These are phyloP conservation scores for Phytophthora sp. DNA, from an alignment of 352 stramenopile genomes.

Conservation along the genomic window DNA sequence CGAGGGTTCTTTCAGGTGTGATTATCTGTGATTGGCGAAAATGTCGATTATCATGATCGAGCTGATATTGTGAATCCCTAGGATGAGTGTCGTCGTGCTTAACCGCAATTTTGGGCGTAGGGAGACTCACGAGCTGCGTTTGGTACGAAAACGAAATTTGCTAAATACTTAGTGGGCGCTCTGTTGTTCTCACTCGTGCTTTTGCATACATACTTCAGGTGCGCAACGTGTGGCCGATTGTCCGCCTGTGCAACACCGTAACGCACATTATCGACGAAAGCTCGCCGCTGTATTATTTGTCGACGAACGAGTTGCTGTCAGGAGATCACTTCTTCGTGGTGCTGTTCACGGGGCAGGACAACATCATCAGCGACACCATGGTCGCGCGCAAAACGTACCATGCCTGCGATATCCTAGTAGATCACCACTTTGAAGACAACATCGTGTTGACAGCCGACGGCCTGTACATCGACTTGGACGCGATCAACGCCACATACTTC, in stretches of 20 bases:
- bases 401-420: constrained; percentile 62
- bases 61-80: no score
- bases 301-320: constrained; percentile 52
- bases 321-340: constrained; percentile 61
- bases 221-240: constrained; percentile 69
- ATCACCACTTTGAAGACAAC: constrained; percentile 68
- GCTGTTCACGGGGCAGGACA: constrained; percentile 60
- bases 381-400: constrained; percentile 64
- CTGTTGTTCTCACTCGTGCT: not conserved
- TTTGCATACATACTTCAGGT: constrained; percentile 19
- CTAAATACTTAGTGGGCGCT: not conserved
- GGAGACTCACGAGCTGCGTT: constrained; percentile 58
- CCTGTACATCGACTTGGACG: constrained; percentile 59
- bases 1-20: constrained; percentile 63
- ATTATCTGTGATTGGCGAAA: no score
- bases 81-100: constrained; percentile 58
- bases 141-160: constrained; percentile 29
- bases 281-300: constrained; percentile 52
- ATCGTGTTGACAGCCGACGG: constrained; percentile 60
- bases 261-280: constrained; percentile 64
- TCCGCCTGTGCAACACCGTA: constrained; percentile 59
- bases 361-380: constrained; percentile 65
- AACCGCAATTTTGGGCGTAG: constrained; percentile 48
- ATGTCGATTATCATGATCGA: no score
- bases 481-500: constrained; percentile 55